Percentiles rank a stretch among this genome's conserved stretches.
Conservation (phyloP, 2,329 filamentous ascomycete genomes). For the Salinomyces thailandicus region DNA sequence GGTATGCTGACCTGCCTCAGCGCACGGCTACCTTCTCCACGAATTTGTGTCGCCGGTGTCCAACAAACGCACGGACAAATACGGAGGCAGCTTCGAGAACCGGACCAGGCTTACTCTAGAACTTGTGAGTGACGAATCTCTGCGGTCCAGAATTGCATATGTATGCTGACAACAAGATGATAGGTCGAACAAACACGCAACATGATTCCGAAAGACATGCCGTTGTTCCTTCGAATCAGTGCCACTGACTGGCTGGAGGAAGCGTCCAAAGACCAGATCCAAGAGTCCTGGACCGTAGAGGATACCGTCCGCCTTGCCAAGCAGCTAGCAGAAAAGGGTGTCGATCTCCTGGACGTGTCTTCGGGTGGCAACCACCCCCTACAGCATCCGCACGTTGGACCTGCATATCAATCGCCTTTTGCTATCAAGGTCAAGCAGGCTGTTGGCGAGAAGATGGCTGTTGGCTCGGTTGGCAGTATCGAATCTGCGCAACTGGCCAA, state of each 20-base stretch:
- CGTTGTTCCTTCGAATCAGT: conserved; percentile 62
- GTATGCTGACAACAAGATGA: conserved; percentile 1
- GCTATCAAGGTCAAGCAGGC: conserved; percentile 61
- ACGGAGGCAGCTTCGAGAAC: conserved; percentile 35
- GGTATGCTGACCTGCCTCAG: conserved; percentile 27
- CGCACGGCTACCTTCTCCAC: conserved; percentile 42
- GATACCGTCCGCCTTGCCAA: conserved; percentile 54
- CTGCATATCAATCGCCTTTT: conserved; percentile 65
- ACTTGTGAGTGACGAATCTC: conserved; percentile 25
- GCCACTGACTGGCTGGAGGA: conserved; percentile 66
- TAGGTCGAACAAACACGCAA: conserved; percentile 48
- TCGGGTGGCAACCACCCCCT: conserved; percentile 59
- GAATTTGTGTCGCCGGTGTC: conserved; percentile 35
- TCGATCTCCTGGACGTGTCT: conserved; percentile 77
- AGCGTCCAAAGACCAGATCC: conserved; percentile 37
- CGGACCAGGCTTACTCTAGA: conserved; percentile 54
- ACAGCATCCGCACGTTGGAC: conserved; percentile 46
- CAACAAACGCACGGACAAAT: conserved; percentile 34
- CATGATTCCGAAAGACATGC: conserved; percentile 56
- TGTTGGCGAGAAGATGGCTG: conserved; percentile 59
- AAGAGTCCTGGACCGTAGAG: conserved; percentile 56
- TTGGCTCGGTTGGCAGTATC: conserved; percentile 68
- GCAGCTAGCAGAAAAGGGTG: conserved; percentile 58
- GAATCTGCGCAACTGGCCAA: conserved; percentile 58
- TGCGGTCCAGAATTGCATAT: background rate